A percentile compares a stretch with the other conserved stretches of the same genome.
phyloP scores from a whole-genome alignment of 345 rosid genomes.

The Lepidium africanum region DNA sequence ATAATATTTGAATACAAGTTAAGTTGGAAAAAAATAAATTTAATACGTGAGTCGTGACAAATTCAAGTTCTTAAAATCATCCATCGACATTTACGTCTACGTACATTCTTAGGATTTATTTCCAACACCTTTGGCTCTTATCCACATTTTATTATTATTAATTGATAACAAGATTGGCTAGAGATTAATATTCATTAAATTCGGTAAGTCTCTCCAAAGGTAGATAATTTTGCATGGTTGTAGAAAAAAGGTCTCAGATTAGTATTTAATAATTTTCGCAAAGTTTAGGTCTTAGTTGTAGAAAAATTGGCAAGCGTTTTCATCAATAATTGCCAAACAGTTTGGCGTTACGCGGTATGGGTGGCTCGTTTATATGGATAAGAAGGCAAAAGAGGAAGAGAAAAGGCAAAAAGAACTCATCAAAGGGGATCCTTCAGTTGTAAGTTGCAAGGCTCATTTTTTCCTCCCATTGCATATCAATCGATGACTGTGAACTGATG shows the following conservation, averaged over 20 bases:
- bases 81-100: constrained; percentile 16
- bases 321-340: constrained; percentile 61
- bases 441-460: constrained; percentile 36
- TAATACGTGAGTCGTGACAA: constrained; percentile 16
- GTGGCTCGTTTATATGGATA: constrained; percentile 97
- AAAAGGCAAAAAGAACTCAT: constrained; percentile 88
- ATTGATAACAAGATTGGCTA: not conserved
- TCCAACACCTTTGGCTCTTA: constrained; percentile 14
- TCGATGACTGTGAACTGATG: not conserved
- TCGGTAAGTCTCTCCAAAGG: not conserved
- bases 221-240: not conserved
- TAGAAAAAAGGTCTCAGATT: not conserved
- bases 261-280: not conserved
- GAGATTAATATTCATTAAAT: not conserved
- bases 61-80: constrained; percentile 3
- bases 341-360: constrained; percentile 92
- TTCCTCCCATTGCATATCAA: constrained; percentile 2
- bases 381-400: constrained; percentile 90
- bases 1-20: no score
- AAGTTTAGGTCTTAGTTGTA: not conserved
- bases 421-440: constrained; percentile 96
- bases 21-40: no score
- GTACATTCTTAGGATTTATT: constrained; percentile 11
- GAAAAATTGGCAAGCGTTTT: not conserved
- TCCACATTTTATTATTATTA: not conserved